Conservation (phyloP, 2,329 filamentous ascomycete species). For the Coniochaeta sp. region DNA sequence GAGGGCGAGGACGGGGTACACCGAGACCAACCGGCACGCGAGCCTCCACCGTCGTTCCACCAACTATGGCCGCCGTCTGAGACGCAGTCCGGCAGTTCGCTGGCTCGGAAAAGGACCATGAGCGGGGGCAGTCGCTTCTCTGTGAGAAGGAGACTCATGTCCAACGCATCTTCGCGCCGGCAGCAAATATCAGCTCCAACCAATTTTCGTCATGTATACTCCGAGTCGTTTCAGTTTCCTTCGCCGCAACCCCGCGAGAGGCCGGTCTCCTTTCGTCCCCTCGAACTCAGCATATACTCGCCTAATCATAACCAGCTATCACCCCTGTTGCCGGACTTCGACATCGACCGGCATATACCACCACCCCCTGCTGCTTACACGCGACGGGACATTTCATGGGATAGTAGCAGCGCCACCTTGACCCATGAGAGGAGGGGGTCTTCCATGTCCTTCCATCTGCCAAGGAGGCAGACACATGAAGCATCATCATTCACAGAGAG, state of each 20-base stretch:
- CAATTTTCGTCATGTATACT: constrained; percentile 53
- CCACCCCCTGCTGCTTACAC: constrained; percentile 32
- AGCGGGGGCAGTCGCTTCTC: constrained; percentile 32
- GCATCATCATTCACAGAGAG: constrained; percentile 24
- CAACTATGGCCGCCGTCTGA: constrained; percentile 16
- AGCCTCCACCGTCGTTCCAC: constrained; percentile 20
- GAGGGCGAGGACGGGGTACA: constrained; percentile 21
- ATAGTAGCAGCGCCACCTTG: constrained; percentile 26
- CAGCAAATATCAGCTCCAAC: constrained; percentile 52
- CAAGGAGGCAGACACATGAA: constrained; percentile 34
- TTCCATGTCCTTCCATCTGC: constrained; percentile 50
- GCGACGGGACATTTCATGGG: constrained; percentile 17
- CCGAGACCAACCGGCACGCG: constrained; percentile 22
- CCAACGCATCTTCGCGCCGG: constrained; percentile 39
- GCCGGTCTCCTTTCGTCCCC: constrained; percentile 40
- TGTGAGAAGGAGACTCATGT: constrained; percentile 37
- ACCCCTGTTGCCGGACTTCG: constrained; percentile 48
- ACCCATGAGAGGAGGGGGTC: constrained; percentile 38
- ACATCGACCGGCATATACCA: constrained; percentile 26
- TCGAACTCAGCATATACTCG: constrained; percentile 49
- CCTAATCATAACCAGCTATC: constrained; percentile 40
- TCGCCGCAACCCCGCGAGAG: constrained; percentile 20
- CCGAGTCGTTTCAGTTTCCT: constrained; percentile 33
- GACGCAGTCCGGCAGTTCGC: constrained; percentile 22
- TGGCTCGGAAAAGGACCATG: constrained; percentile 13